Evolutionary conservation across 768 basidiomycete species (phyloP), one percentile per base, ranked within the genome.

Genomic region (Exidia glandulosa): DNA sequence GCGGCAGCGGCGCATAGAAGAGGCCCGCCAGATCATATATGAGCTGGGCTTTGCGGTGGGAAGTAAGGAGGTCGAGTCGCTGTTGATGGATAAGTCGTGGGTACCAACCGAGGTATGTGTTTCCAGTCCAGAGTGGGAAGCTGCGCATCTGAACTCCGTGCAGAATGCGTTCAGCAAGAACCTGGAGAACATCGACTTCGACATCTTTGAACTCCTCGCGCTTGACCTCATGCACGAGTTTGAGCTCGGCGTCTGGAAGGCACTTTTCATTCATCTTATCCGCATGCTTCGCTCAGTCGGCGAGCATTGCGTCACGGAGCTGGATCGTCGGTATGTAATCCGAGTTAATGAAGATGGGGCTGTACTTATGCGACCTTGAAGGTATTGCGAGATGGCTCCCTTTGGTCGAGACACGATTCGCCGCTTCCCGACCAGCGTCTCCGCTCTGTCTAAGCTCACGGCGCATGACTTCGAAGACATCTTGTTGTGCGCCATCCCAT

Each of bases 201-300:
- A 74, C 34, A 23, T 70, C 2, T 74, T 62, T 50, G 30, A 1
- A 0, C 66, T 72, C 14, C 66, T 77, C 0, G 64, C 70, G 0
- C 65, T 68, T 0, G 74, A 79, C 56, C 62, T 78, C 14, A 48
- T 79, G 59, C 77, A 78, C 34, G 73, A 78, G 45, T 67, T 75
- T 32, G 74, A 78, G 56, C 63, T 77, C 0, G 76, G 78, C 0
- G 65, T 73, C 0, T 77, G 74, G 67, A 76, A 76, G 57, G 45
- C 60, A 0, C 30, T 77, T 0, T 70, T 78, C 32, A 68, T 62
- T 1, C 78, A 80, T 32, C 63, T 78, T 0, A 59, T 78, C 0
- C 65, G 69, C 1, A 65, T 79, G 2, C 52, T 78, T 0, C 25
- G 73, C 62, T 54, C 65, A 1, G 52, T 62, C 16, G 67, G 61